phyloP scores from a whole-genome alignment of 768 basidiomycete species.

The Favolaschia claudopus region DNA sequence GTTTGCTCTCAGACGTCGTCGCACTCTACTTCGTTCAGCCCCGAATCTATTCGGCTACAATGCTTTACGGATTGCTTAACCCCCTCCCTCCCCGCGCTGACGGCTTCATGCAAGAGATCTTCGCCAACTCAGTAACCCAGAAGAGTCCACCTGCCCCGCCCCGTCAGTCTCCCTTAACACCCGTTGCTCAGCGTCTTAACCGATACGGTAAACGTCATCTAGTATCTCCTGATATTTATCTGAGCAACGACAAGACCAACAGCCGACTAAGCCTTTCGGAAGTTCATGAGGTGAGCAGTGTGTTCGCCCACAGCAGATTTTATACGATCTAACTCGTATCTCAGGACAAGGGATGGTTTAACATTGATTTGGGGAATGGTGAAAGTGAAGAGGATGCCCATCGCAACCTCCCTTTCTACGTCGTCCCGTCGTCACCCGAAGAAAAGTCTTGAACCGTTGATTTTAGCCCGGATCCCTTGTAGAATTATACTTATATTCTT shows the following conservation, averaged over 20 bases:
- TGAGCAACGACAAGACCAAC: slow-evolving; percentile 9
- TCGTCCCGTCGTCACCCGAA: not conserved
- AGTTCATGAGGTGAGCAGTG: slow-evolving; percentile 8
- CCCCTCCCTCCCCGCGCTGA: slow-evolving; percentile 6
- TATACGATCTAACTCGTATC: not conserved
- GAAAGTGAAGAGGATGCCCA: not conserved
- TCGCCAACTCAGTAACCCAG: slow-evolving; percentile 3
- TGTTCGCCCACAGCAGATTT: too few relatives aligned
- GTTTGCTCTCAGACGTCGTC: slow-evolving; percentile 1
- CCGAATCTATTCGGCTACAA: slow-evolving; percentile 23
- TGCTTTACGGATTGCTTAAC: slow-evolving; percentile 12
- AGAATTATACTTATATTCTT: too few relatives aligned
- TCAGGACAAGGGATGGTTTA: slow-evolving; percentile 12
- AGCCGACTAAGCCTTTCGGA: not conserved
- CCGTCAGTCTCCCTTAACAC: not conserved
- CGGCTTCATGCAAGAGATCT: slow-evolving; percentile 12
- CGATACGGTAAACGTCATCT: too few relatives aligned
- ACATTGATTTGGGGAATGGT: slow-evolving; percentile 16
- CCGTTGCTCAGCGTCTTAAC: too few relatives aligned
- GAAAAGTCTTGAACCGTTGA: not conserved
- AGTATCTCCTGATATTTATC: slow-evolving; percentile 18
- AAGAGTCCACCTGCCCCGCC: slow-evolving; percentile 5
- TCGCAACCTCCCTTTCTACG: not conserved
- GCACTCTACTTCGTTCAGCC: slow-evolving; percentile 20
- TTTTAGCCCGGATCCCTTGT: too few relatives aligned